phyloP scores from a whole-genome alignment of 768 basidiomycete genomes.

The Lanmaoa pseudosensibilis region DNA sequence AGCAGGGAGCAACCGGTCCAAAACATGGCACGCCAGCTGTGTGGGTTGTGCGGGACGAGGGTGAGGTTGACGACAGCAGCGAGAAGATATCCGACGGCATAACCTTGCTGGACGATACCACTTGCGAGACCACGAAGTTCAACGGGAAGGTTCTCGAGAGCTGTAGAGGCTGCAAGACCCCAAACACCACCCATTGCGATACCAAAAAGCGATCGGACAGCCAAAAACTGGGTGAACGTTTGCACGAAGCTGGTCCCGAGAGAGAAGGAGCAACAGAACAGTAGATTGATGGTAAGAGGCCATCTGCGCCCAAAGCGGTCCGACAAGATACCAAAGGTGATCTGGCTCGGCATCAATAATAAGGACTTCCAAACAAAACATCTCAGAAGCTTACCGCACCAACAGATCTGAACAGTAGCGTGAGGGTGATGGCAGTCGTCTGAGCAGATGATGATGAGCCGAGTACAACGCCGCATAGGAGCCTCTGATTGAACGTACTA shows the following conservation, averaged over 20 bases:
- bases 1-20: conserved; percentile 76
- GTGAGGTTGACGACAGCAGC: conserved; percentile 81
- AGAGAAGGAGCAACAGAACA: conserved; percentile 70
- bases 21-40: conserved; percentile 77
- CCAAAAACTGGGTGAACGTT: conserved; percentile 77
- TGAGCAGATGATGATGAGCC: conserved; percentile 16
- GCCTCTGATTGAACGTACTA: conserved; percentile 37
- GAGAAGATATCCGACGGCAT: conserved; percentile 82
- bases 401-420: conserved; percentile 81
- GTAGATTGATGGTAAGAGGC: conserved; percentile 78
- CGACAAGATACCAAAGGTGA: conserved; percentile 78
- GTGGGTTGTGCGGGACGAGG: conserved; percentile 39
- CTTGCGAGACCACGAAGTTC: conserved; percentile 83
- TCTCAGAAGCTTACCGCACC: conserved; percentile 51
- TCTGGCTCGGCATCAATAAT: conserved; percentile 16
- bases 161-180: conserved; percentile 81
- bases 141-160: conserved; percentile 89
- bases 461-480: neutral
- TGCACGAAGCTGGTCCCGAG: conserved; percentile 80
- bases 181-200: conserved; percentile 90
- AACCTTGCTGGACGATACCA: conserved; percentile 91
- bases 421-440: conserved; percentile 88
- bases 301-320: conserved; percentile 93
- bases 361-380: neutral
- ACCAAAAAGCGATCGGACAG: conserved; percentile 78